Conservation (phyloP, 306 rosid species). For the apple (Malus domestica) region DNA sequence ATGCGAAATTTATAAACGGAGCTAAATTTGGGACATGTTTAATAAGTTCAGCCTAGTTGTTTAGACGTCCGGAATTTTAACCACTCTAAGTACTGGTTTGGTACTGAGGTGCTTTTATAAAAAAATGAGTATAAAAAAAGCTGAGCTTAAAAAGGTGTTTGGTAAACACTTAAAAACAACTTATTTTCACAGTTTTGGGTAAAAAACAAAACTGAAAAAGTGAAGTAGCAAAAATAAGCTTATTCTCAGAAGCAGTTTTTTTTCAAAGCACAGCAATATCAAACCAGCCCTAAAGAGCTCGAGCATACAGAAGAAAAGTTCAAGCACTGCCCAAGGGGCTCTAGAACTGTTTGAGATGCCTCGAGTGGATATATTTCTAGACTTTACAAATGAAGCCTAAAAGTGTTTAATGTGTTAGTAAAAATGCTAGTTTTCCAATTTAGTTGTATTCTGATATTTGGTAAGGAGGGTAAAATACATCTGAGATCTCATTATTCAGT, state of each 20-base stretch:
- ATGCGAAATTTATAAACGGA: background rate
- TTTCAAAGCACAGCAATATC: no score
- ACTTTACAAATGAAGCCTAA: background rate
- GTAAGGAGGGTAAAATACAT: background rate
- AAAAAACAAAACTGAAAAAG: no score
- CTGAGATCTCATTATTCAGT: background rate
- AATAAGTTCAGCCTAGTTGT: background rate
- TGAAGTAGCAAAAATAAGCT: no score
- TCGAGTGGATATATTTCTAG: background rate
- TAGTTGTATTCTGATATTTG: background rate
- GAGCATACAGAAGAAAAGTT: background rate
- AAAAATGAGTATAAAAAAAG: no score
- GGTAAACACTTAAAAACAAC: no score
- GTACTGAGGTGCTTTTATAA: no score
- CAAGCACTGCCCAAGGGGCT: background rate
- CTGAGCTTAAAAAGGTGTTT: no score
- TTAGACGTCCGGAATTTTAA: background rate
- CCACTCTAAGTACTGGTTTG: background rate
- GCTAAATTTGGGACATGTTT: background rate
- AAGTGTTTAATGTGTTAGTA: background rate
- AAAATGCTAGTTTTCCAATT: no score
- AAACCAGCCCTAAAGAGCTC: background rate
- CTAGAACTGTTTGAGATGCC: background rate
- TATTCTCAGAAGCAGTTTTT: no score
- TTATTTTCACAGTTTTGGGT: no score